Base-by-base conservation (phyloP, 495 filamentous ascomycete genomes). In the Penicillium parvum region DNA sequence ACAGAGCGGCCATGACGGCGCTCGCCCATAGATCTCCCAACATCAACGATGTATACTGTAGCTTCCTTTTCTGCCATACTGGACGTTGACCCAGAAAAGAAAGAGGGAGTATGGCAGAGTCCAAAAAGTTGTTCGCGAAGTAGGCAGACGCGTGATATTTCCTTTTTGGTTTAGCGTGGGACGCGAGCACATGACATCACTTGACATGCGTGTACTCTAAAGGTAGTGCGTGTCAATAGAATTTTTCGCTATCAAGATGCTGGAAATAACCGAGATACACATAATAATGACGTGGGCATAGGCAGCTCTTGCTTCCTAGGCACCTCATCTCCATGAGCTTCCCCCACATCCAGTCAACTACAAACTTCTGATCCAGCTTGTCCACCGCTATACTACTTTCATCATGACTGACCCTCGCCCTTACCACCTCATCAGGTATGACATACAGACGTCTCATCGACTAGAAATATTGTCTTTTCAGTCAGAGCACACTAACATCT, bases 21-120 rank as follows among this genome's bases (percentile, higher is more conserved):
- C 55, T 86, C 71, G 32, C 77, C 83, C 87, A 95, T 97, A 14
- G 92, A 87, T 48, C 63, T 66, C 36, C 87, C 90, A 17, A 95
- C 73, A 63, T 97, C 91, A 35, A 99, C 63, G 53, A 97, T 81
- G 64, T 94, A 99, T 11, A 97, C 81, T 4, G 87, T 90, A 9
- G 89, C 87, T 66, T 96, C 87, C 63, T 99, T 99, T 35, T 88
- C 84, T 21, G 92, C 86, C 92, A 98, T 98, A 32, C 53, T 27
- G 27, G 33, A 49, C 28, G 33, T 15, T 52, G 10, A 12, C 11
- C 25, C 11, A 17, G 21, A 41, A 16, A 36, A 29, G 44, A 39
- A 34, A 16, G 19, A 37, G 26, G 36, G 16, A 49, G 37, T 35
- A 45, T 45, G 30, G 14, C 27, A 22, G 18, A 29, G 27, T 36